Conservation (phyloP, 305 asterid species). For the Nicotiana rustica region DNA sequence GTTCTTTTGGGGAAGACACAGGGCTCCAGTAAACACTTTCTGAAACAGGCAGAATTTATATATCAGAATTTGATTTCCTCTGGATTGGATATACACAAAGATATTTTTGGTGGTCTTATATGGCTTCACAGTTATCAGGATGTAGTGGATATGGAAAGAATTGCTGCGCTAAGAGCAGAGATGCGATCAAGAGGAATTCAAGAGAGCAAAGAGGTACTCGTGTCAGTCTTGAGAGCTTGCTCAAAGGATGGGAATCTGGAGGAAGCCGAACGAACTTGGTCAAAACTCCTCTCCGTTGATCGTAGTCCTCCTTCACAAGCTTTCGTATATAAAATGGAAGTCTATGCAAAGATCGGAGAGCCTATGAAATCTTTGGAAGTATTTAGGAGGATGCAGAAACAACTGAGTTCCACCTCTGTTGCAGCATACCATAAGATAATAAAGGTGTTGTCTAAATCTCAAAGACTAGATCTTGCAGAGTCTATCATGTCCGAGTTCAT, state of each 20-base stretch:
- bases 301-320: slow-evolving; percentile 72
- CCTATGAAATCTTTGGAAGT: slow-evolving; percentile 67
- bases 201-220: slow-evolving; percentile 67
- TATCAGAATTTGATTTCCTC: slow-evolving; percentile 66
- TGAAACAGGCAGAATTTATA: slow-evolving; percentile 87
- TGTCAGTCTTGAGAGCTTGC: slow-evolving; percentile 82
- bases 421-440: slow-evolving; percentile 72
- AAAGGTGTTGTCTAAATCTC: slow-evolving; percentile 72
- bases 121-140: slow-evolving; percentile 96
- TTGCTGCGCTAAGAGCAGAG: slow-evolving; percentile 62
- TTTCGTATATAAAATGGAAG: slow-evolving; percentile 75
- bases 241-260: slow-evolving; percentile 75
- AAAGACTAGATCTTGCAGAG: slow-evolving; percentile 65
- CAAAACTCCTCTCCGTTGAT: slow-evolving; percentile 51
- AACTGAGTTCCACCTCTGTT: slow-evolving; percentile 46
- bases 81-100: slow-evolving; percentile 69
- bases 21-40: slow-evolving; percentile 57
- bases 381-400: slow-evolving; percentile 67
- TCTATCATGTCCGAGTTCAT: slow-evolving; percentile 73
- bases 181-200: slow-evolving; percentile 63
- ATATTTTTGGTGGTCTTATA: slow-evolving; percentile 83
- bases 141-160: slow-evolving; percentile 72
- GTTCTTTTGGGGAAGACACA: slow-evolving; percentile 72
- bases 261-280: slow-evolving; percentile 81
- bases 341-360: slow-evolving; percentile 62